Base-by-base conservation (phyloP, 225 moss, liverwort and hornwort genomes). In the Physcomitrellopsis africana region DNA sequence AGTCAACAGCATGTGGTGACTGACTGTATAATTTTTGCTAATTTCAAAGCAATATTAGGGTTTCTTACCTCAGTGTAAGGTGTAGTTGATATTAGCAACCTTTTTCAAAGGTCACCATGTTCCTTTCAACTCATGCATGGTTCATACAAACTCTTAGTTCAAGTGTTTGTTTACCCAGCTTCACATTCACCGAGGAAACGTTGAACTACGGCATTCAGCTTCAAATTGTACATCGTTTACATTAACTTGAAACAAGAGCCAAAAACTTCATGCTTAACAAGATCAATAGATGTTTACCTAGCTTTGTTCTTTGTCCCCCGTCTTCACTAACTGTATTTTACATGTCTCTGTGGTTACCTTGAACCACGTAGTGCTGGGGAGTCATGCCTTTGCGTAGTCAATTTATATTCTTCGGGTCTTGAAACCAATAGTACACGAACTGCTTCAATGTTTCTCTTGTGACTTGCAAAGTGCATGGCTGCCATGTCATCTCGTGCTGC, bases 381-480 rank as follows among this genome's bases (percentile, higher is more conserved):
- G 81, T 81, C 85, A 92, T 85, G 24, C 89, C 88, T 67, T 96
- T 92, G 43, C 94, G 87, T 59, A 0, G 84, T 92, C 59, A 72
- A 77, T 20, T 81, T 76, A 80, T 96, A 92, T 23, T 91, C 90
- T 51, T 91, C 79, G 10, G 89, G 89, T 61, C 77, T 90, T 42
- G 85, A 79, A 65, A 87, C 68, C 49, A 96, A 79, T 22, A 96
- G 84, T 27, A 84, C 59, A 62, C 89, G 89, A 44, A 88, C 91
- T 8, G 79, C 89, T 72, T 94, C 94, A 22, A 69, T 72, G 68
- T 96, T 86, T 17, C 94, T 94, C 69, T 92, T 94, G 65, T 94
- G 94, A 74, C 90, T 83, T 43, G 96, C 94, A 54, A 96, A 96
- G 73, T 94, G 92, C 44, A 96, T 88, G 60, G 96, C 88, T 42